phyloP scores from a whole-genome alignment of 345 rosid species.

The Hirschfeldia incana region DNA sequence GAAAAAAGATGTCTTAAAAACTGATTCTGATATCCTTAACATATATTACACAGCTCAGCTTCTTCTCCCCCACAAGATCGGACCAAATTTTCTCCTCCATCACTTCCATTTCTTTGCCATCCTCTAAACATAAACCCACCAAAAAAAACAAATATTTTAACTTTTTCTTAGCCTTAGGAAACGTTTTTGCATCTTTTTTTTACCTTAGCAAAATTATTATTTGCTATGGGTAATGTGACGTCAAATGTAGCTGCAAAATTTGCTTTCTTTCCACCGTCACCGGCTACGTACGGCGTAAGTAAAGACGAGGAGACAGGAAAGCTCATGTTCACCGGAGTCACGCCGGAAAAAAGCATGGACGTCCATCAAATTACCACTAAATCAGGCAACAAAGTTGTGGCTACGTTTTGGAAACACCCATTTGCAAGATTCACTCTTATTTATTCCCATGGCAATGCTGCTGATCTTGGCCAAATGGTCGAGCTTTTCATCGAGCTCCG shows the following conservation, averaged over 20 bases:
- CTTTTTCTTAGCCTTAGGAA: constrained; percentile 14
- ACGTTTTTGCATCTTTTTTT: constrained; percentile 5
- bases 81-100: constrained; percentile 8
- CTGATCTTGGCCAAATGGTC: constrained; percentile 42
- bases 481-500: constrained; percentile 95
- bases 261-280: constrained; percentile 92
- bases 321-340: constrained; percentile 60
- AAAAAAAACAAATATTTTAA: background rate
- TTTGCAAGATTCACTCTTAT: constrained; percentile 79
- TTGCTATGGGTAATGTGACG: constrained; percentile 83
- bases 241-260: constrained; percentile 90
- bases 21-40: no score
- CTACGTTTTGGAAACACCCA: constrained; percentile 94
- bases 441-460: constrained; percentile 93
- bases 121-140: constrained; percentile 27
- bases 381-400: constrained; percentile 72
- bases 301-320: constrained; percentile 58
- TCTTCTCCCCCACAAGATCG: constrained; percentile 20
- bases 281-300: constrained; percentile 74
- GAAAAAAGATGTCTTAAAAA: background rate
- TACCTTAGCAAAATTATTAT: background rate
- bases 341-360: constrained; percentile 75
- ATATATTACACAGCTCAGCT: background rate
- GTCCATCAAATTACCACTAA: constrained; percentile 78
- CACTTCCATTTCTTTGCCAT: background rate